phyloP scores from a whole-genome alignment of 208 protist genomes.

The Trypanosoma avium region DNA sequence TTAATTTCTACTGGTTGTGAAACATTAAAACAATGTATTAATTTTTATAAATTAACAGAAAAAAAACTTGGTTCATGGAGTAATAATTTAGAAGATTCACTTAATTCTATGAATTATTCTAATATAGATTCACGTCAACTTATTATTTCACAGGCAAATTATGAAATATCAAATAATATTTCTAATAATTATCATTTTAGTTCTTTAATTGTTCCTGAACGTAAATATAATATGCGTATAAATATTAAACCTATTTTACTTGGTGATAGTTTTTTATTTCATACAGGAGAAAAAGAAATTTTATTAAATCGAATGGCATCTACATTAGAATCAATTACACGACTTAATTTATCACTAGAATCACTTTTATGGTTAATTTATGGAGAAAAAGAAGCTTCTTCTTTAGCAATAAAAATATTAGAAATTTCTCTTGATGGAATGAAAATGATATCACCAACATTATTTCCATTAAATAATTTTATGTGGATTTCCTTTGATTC shows the following conservation, averaged over 20 bases:
- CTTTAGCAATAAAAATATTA: constrained; percentile 29
- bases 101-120: not conserved
- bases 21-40: constrained; percentile 11
- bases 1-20: constrained; percentile 8
- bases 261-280: constrained; percentile 48
- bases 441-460: constrained; percentile 18
- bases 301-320: constrained; percentile 53
- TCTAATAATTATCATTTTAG: not conserved
- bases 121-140: not conserved
- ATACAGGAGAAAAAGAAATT: constrained; percentile 33
- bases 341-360: constrained; percentile 45
- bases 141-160: not conserved
- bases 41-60: constrained; percentile 4
- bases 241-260: constrained; percentile 33
- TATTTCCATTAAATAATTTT: constrained; percentile 1
- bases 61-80: not conserved
- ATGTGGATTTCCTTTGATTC: constrained; percentile 15
- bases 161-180: not conserved
- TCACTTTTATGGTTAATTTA: constrained; percentile 51
- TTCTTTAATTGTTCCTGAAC: not conserved
- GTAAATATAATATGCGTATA: not conserved
- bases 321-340: constrained; percentile 42
- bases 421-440: constrained; percentile 29
- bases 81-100: not conserved
- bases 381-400: constrained; percentile 31